phyloP scores from a whole-genome alignment of 148 eudicot species.

The Chenopodium quinoa region DNA sequence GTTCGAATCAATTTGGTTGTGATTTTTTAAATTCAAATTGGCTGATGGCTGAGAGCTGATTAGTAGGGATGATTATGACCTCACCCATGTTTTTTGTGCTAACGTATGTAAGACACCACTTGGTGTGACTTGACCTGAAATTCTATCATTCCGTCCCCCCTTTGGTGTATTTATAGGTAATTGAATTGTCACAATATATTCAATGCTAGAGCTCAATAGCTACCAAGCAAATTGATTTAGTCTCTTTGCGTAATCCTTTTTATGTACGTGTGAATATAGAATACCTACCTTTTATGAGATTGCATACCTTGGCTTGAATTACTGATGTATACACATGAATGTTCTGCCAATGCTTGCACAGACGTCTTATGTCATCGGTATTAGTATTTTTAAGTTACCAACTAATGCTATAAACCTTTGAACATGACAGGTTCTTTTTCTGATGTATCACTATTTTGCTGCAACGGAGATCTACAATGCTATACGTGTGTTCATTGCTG shows the following conservation, averaged over 20 bases:
- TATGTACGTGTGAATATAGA: neutral
- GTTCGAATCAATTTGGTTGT: neutral
- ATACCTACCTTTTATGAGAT: conserved; percentile 1
- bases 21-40: neutral
- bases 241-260: neutral
- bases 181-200: neutral
- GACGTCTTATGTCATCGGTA: neutral
- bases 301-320: neutral
- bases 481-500: conserved; percentile 94
- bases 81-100: neutral
- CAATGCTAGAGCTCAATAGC: neutral
- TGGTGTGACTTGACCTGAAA: neutral
- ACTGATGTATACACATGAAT: neutral
- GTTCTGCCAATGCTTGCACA: neutral
- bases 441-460: conserved; percentile 94
- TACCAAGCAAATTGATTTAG: neutral
- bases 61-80: neutral
- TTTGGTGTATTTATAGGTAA: neutral
- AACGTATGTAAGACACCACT: neutral
- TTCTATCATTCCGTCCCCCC: neutral
- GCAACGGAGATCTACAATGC: conserved; percentile 94
- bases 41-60: neutral
- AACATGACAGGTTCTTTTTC: conserved; percentile 69
- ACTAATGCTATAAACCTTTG: conserved; percentile 18
- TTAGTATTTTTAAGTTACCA: conserved; percentile 3